Evolutionary conservation across 148 eudicot species (phyloP), one percentile per base, ranked within the genome.

Genomic region (Diospyros lotus): DNA sequence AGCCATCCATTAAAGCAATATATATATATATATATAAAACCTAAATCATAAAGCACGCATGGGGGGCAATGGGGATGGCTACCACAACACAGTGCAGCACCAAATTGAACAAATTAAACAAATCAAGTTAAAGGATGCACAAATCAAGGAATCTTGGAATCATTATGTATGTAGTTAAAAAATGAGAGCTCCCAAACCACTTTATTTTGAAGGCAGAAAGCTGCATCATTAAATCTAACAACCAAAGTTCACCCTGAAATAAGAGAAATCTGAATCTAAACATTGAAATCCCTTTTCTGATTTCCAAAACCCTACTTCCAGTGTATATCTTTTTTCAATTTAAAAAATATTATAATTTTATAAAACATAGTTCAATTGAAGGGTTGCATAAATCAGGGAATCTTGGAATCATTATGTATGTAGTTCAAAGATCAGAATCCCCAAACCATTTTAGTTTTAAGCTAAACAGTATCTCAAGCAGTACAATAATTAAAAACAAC

Each of bases 241-340:
- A 67, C 55, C 45, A 17, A 67, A 43, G 70, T 67, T 48, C 69
- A 14, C n/a, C 9, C 55, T 48, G 48, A 67, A 42, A 64, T 67
- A 67, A 14, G 55, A 67, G 42, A 42, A 18, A 50, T n/a, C 43
- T 18, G 42, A 68, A 50, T 42, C 28, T 51, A 4, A 58, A 68
- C 28, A 68, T 68, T 28, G 28, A 28, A 28, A 28, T 0, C 28
- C 28, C 52, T 6, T 12, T 43, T 50, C 51, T 48, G 58, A 38
- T 38, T 50, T 68, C 13, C 56, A 5, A 14, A 68, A 55, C 48
- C 14, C 71, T 50, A 56, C 18, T 18, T 50, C 56, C 38, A n/a
- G 48, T 10, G 28, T 28, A 50, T 48, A 18, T 51, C 71, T 17
- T 11, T 18, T 41, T 28, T 18, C 28, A 7, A 68, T 14, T 28